Base-by-base conservation (phyloP, 257 asterid genomes). In the Salvia splendens region DNA sequence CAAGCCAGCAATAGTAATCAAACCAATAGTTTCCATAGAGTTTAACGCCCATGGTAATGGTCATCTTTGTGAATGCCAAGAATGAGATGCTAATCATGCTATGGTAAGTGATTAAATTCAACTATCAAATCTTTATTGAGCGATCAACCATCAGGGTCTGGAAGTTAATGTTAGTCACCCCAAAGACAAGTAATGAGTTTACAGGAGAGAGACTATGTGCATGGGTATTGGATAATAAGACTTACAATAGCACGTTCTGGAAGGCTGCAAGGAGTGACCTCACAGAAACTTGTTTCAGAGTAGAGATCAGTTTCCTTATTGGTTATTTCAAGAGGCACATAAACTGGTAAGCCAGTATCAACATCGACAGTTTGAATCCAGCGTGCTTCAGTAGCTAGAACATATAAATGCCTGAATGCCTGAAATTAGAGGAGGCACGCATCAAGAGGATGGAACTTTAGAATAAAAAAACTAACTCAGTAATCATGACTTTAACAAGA, bases 341-440 rank as follows among this genome's bases (percentile, higher is more conserved):
- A 93, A 70, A 85, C 96, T 56, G 99, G 97, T 81, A 93, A 82
- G 67, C 92, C 88, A 30, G 96, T 84, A 84, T 93, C 97, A 61
- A 90, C 97, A 66, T 93, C 99, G 74, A 93, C 86, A 60, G 99
- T 93, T 72, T 93, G 99, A 83, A 93, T 80, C 92, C 97, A 91
- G 30, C 99, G 96, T 73, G 95, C 97, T 88, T 93, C 99, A 38
- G 96, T 85, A 63, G 97, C 97, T 77, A 93, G 95, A 73, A 90
- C 97, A 82, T 93, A 90, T 77, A 93, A 85, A 84, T 93, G 99
- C 77, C 99, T 85, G 88, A 88, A 90, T 65, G 99, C 97, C 99
- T 93, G 91, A 11, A 6, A 65, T 47, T 61, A 61, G 57, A 62
- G 59, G 46, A 12, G 57, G 52, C 46, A 50, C 68, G 38, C 17